These are phyloP conservation scores for Agastache rugosa DNA, from an alignment of 257 asterid species.

Conservation along the genomic window DNA sequence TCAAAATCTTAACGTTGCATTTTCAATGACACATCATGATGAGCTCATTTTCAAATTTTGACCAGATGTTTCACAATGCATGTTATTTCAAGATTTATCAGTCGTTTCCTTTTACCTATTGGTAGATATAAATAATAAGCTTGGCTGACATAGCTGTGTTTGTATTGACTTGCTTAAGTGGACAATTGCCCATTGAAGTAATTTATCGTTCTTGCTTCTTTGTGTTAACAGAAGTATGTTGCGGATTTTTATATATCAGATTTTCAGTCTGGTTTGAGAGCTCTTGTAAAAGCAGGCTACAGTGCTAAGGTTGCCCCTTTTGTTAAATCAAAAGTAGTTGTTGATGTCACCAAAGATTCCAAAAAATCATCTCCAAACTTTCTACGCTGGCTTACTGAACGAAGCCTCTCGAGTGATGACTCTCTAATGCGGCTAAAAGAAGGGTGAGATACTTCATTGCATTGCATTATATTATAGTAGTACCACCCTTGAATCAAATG, in stretches of 20 bases:
- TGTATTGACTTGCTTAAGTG: conserved; percentile 13
- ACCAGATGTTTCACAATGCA: neutral
- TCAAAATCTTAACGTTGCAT: neutral
- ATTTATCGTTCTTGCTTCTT: conserved; percentile 28
- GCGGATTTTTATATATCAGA: conserved; percentile 88
- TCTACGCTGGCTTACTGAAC: conserved; percentile 69
- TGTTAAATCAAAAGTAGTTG: conserved; percentile 63
- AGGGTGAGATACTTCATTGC: conserved; percentile 55
- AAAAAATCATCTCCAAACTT: conserved; percentile 64
- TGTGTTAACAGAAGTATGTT: conserved; percentile 59
- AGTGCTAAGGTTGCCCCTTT: conserved; percentile 84
- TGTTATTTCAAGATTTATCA: neutral
- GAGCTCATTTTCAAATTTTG: neutral
- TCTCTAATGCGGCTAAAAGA: conserved; percentile 73
- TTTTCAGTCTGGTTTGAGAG: conserved; percentile 85
- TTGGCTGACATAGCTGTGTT: neutral
- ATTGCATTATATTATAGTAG: neutral
- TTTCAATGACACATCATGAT: too few relatives aligned
- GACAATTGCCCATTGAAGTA: conserved; percentile 13
- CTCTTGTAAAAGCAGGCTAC: conserved; percentile 83
- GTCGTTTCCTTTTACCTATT: neutral
- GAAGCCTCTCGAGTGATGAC: conserved; percentile 69
- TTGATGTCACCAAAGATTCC: conserved; percentile 59
- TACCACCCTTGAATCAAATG: neutral
- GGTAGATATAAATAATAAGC: neutral